These are phyloP conservation scores for Naganishia albida DNA, from an alignment of 1,284 basidiomycete species.

Conservation along the genomic window DNA sequence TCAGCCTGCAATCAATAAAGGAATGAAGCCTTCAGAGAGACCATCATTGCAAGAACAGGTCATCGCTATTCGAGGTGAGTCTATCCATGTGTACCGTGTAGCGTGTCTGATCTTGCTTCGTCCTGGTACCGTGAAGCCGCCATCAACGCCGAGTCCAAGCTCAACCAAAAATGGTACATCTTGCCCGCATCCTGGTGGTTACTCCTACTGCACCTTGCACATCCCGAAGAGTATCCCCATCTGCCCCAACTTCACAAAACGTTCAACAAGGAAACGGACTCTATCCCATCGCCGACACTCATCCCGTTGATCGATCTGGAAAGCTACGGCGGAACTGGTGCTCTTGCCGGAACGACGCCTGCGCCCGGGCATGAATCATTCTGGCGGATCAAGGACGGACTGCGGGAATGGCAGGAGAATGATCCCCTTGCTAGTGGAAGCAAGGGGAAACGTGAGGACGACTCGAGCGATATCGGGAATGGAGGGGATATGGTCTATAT, in stretches of 20 bases:
- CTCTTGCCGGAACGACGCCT: constrained; percentile 30
- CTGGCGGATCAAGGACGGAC: constrained; percentile 26
- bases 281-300: constrained; percentile 24
- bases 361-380: constrained; percentile 24
- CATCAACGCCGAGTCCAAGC: constrained; percentile 42
- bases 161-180: constrained; percentile 45
- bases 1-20: background rate
- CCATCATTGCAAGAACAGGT: constrained; percentile 29
- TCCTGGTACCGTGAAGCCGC: constrained; percentile 34
- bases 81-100: background rate
- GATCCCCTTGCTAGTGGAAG: constrained; percentile 1
- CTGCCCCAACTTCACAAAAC: constrained; percentile 33
- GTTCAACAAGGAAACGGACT: constrained; percentile 26
- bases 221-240: constrained; percentile 21
- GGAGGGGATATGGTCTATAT: constrained; percentile 76
- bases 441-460: constrained; percentile 57
- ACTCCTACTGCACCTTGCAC: constrained; percentile 39
- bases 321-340: background rate
- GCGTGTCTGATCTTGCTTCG: background rate
- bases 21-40: constrained; percentile 1
- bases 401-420: constrained; percentile 26
- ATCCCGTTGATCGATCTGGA: constrained; percentile 36
- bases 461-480: constrained; percentile 58
- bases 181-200: constrained; percentile 42
- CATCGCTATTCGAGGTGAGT: constrained; percentile 27